Base-by-base conservation (phyloP, 2,329 filamentous ascomycete species). In the Parafenestella ontariensis region DNA sequence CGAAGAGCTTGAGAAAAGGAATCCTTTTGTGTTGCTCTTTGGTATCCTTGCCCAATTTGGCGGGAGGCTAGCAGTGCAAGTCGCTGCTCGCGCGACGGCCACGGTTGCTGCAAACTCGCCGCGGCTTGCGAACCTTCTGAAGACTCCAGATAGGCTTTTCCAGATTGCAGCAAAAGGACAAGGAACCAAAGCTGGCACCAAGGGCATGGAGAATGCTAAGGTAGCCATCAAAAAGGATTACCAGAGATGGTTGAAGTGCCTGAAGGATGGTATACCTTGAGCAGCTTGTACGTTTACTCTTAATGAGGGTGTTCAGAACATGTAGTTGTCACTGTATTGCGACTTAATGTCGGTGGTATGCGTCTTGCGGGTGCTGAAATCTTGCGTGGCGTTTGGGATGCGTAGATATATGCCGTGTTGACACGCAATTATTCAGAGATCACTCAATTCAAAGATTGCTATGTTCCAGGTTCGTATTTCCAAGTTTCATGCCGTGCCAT, bases 121-220 rank as follows among this genome's bases (percentile, higher is more conserved):
- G 13, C 31, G 52, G 5, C 31, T 56, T 11, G 48, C 37, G 2
- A 36, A 24, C 29, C 36, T 56, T 13, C 9, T 46, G 8, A 48
- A 48, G 24, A 48, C 10, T 18, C 34, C 37, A 18, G 53, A 52
- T 17, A 34, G 53, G 18, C 44, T 56, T 5, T 56, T 51, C 37
- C 48, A 56, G 17, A 51, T 40, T 28, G 48, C 43, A 26, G n/a
- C 47, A n/a, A 56, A 40, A 20, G 43, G 43, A 17, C 43, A 48
- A 15, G 48, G 43, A 29, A 46, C 28, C 4, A 45, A 47, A 24
- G 44, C 33, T 11, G 53, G 53, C 10, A 3, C 26, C 2, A 46
- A 48, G 24, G 48, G 43, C 9, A 56, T 56, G 48, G 33, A 56
- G 31, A 51, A 49, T 24, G 53, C 47, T 7, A 52, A 52, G 23